Percentiles rank a stretch among this genome's conserved stretches.
phyloP scores from a whole-genome alignment of 371 early-diverging fungal genomes.

The Mortierella sp. region DNA sequence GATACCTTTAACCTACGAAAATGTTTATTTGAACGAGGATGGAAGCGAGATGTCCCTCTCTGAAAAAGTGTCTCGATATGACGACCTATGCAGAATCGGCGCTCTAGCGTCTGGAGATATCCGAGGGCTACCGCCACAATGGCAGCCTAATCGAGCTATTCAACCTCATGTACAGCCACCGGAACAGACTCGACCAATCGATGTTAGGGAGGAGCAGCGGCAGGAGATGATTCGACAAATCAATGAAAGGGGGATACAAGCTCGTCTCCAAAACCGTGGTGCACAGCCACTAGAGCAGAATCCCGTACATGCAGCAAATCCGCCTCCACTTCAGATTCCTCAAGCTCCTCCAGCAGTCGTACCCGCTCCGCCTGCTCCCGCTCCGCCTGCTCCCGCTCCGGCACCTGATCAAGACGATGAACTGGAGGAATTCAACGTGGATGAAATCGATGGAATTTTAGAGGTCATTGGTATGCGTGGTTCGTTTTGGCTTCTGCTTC shows the following conservation, averaged over 20 bases:
- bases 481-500: slow-evolving; percentile 77
- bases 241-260: slow-evolving; percentile 28
- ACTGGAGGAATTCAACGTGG: slow-evolving; percentile 67
- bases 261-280: slow-evolving; percentile 8
- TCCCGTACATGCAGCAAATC: not conserved
- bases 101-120: not conserved
- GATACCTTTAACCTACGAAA: slow-evolving; percentile 31
- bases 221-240: slow-evolving; percentile 37
- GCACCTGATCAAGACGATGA: slow-evolving; percentile 48
- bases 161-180: not conserved
- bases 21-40: slow-evolving; percentile 25
- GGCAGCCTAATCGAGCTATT: not conserved
- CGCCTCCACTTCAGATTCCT: not conserved
- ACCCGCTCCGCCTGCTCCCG: slow-evolving; percentile 14
- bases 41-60: slow-evolving; percentile 28
- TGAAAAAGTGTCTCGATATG: slow-evolving; percentile 15
- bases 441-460: slow-evolving; percentile 84
- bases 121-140: not conserved
- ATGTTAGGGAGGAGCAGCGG: slow-evolving; percentile 13
- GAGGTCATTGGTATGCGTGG: slow-evolving; percentile 94
- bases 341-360: not conserved
- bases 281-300: not conserved
- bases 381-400: slow-evolving; percentile 8
- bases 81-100: slow-evolving; percentile 8
- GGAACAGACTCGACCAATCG: not conserved